Conservation (phyloP, 345 rosid species). For the Linum tenue region DNA sequence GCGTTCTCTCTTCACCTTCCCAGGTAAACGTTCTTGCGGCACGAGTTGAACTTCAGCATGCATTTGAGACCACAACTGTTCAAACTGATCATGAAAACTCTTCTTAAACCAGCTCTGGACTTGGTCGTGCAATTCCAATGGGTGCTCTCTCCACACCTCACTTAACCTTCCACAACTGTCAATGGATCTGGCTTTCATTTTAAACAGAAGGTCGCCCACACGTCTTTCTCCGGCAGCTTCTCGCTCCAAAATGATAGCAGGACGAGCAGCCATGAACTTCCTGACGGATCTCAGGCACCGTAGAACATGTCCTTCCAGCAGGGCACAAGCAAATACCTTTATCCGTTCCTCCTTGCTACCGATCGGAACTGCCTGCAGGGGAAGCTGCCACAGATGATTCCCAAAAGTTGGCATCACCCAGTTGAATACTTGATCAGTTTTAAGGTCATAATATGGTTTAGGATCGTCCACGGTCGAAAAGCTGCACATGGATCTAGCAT, state of each 20-base stretch:
- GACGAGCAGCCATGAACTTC: constrained; percentile 45
- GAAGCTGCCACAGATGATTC: constrained; percentile 64
- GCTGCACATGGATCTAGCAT: constrained; percentile 47
- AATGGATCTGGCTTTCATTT: constrained; percentile 33
- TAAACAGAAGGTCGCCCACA: constrained; percentile 52
- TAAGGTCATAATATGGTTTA: constrained; percentile 51
- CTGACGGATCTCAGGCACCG: constrained; percentile 47
- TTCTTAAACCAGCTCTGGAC: constrained; percentile 68
- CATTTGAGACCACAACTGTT: constrained; percentile 56
- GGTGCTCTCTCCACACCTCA: constrained; percentile 43
- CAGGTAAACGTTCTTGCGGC: constrained; percentile 24
- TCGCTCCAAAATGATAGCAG: constrained; percentile 44
- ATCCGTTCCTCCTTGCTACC: constrained; percentile 23
- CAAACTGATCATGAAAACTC: constrained; percentile 35
- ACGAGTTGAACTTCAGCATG: constrained; percentile 34
- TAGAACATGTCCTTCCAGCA: constrained; percentile 70
- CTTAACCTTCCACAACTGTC: constrained; percentile 42
- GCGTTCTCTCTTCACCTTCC: constrained; percentile 17
- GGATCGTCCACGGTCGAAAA: constrained; percentile 50
- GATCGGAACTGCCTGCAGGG: constrained; percentile 36
- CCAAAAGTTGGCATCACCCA: constrained; percentile 64
- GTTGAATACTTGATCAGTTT: constrained; percentile 40
- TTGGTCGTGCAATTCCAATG: constrained; percentile 38
- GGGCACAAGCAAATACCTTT: constrained; percentile 56
- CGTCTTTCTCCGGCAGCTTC: constrained; percentile 53